phyloP scores from a whole-genome alignment of 805 yeast genomes.

The Lachancea sp. region DNA sequence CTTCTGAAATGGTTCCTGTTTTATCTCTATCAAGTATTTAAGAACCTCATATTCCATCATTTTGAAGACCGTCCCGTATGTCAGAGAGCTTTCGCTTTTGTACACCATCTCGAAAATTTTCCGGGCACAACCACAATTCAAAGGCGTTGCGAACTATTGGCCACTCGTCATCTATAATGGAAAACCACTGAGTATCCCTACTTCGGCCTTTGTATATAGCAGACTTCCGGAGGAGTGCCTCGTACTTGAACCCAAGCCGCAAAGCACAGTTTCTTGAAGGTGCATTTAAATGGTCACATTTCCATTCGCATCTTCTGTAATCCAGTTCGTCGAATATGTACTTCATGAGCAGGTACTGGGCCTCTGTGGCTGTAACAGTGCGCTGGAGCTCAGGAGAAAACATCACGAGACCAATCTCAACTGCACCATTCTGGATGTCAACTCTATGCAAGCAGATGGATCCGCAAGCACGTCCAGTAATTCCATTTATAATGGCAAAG shows the following conservation, averaged over 20 bases:
- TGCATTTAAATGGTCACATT: conserved; percentile 29
- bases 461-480: conserved; percentile 25
- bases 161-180: conserved; percentile 32
- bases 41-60: neutral
- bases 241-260: conserved; percentile 30
- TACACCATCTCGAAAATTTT: conserved; percentile 19
- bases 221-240: conserved; percentile 30
- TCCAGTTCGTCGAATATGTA: conserved; percentile 28
- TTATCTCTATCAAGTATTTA: too few species aligned
- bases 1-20: too few species aligned
- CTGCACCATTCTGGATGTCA: conserved; percentile 22
- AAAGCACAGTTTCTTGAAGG: conserved; percentile 29
- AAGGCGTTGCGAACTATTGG: conserved; percentile 20
- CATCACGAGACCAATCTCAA: conserved; percentile 30
- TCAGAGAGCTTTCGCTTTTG: neutral
- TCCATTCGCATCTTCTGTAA: conserved; percentile 34
- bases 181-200: conserved; percentile 32
- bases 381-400: conserved; percentile 18
- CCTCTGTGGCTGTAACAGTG: conserved; percentile 31
- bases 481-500: conserved; percentile 22
- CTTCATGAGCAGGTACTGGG: conserved; percentile 26
- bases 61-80: neutral
- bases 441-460: conserved; percentile 22
- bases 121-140: conserved; percentile 23
- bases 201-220: conserved; percentile 26